Conservation (phyloP, 441 rosid species). For the Viola pubescens region DNA sequence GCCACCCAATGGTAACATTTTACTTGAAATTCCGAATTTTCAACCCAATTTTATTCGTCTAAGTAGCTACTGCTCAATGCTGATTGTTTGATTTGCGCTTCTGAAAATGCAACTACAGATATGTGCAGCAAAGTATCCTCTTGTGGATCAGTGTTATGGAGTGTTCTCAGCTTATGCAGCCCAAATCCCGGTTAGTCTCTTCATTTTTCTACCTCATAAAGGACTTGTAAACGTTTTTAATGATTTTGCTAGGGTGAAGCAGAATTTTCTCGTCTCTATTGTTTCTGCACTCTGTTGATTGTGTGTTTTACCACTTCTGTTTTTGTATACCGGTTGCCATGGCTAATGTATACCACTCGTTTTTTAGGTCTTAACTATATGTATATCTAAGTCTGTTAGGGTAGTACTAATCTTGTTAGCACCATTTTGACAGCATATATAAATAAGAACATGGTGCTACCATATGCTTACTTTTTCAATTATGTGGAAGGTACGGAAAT, state of each 20-base stretch:
- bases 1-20: constrained; percentile 50
- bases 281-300: neutral
- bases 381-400: too few relatives aligned
- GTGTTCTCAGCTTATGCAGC: constrained; percentile 60
- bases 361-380: too few relatives aligned
- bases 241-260: neutral
- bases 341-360: too few relatives aligned
- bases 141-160: constrained; percentile 56
- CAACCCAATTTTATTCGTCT: neutral
- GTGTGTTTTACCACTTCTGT: neutral
- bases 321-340: too few relatives aligned
- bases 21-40: constrained; percentile 5
- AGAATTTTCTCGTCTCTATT: neutral
- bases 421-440: too few relatives aligned
- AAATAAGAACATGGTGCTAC: too few relatives aligned
- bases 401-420: too few relatives aligned
- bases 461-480: too few relatives aligned
- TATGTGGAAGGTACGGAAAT: neutral
- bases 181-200: constrained; percentile 42
- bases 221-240: too few relatives aligned
- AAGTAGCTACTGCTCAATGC: neutral
- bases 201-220: constrained; percentile 1
- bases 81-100: constrained; percentile 8
- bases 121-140: constrained; percentile 46
- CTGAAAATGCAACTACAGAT: constrained; percentile 34